Evolutionary conservation across 139 green algal species (phyloP), one percentile per base, ranked within the genome.

Genomic region (Astrephomene gubernaculifera): DNA sequence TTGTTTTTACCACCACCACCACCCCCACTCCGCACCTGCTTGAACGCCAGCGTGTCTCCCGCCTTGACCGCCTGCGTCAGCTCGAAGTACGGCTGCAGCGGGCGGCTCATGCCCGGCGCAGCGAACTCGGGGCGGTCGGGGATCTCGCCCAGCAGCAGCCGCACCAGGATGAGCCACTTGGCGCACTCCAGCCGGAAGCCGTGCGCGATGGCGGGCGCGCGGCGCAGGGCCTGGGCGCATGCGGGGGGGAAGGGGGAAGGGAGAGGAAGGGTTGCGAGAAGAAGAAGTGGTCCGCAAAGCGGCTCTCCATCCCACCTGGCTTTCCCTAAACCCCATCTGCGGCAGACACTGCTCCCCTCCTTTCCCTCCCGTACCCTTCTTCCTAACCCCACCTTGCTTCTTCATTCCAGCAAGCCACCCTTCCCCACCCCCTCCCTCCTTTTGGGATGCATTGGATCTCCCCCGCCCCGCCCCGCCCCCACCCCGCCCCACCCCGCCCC

Each of bases 101-200:
- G 86, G 4, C 64, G 36, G 2, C 53, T 41, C 89, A 98, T 88
- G 36, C 93, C 95, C 9, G 91, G 92, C n/a, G 89, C 80, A 8
- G 83, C 88, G 70, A 99, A 95, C 89, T 98, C 96, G 5, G 82
- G 71, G 75, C 94, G 94, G 79, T 98, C 95, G 4, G 97, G 98
- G 65, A 99, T 95, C 91, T 99, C 98, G n/a, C 97, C 97, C 74
- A 99, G 93, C 84, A 99, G 94, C 89, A 99, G 94, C 14, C 95
- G 93, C 83, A 99, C 92, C 79, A 96, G 78, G 49, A 93, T 93
- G 60, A 98, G 91, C 98, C 98, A 99, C 63, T 99, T 99, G 85
- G 86, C 90, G 65, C 95, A 92, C 17, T 90, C 86, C 33, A 97
- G 87, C 31, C 95, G 88, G 94, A 99, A 99, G 70, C 97, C 97